These are phyloP conservation scores for Calonectria multiphialidica DNA, from an alignment of 2,329 filamentous ascomycete genomes.

Conservation along the genomic window DNA sequence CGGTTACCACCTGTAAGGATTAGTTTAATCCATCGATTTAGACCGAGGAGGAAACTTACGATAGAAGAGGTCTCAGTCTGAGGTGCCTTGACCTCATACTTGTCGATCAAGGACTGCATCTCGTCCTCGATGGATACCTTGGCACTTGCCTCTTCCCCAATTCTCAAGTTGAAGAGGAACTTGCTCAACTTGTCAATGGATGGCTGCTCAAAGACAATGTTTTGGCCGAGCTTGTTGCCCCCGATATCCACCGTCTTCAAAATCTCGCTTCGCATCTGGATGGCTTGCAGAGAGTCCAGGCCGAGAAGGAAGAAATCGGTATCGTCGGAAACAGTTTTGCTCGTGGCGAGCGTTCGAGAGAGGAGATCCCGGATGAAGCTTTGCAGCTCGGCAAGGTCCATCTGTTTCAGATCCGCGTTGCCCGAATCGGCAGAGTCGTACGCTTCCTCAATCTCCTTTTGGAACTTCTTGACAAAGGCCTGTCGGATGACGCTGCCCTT, in stretches of 20 bases:
- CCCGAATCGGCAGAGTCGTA: conserved; percentile 47
- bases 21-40: background rate
- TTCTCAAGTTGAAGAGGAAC: conserved; percentile 57
- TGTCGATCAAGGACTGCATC: conserved; percentile 38
- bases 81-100: conserved; percentile 27
- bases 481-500: conserved; percentile 65
- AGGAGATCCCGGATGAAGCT: conserved; percentile 49
- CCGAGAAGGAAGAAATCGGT: conserved; percentile 70
- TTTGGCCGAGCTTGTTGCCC: conserved; percentile 61
- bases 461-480: conserved; percentile 59
- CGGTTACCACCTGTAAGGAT: conserved; percentile 63
- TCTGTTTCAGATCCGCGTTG: conserved; percentile 30
- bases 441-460: conserved; percentile 54
- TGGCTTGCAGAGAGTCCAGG: conserved; percentile 69
- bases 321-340: conserved; percentile 48
- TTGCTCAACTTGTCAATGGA: conserved; percentile 59
- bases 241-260: conserved; percentile 62
- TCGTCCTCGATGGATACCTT: conserved; percentile 44
- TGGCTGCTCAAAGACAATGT: conserved; percentile 69
- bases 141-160: conserved; percentile 46
- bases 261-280: conserved; percentile 65
- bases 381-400: conserved; percentile 42
- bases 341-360: conserved; percentile 37
- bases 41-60: conserved; percentile 14
- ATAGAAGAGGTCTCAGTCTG: conserved; percentile 30